A percentile compares a stretch with the other conserved stretches of the same genome.
These are phyloP conservation scores for Secale cereale DNA, from an alignment of 176 grass and related monocot genomes.

Conservation along the genomic window DNA sequence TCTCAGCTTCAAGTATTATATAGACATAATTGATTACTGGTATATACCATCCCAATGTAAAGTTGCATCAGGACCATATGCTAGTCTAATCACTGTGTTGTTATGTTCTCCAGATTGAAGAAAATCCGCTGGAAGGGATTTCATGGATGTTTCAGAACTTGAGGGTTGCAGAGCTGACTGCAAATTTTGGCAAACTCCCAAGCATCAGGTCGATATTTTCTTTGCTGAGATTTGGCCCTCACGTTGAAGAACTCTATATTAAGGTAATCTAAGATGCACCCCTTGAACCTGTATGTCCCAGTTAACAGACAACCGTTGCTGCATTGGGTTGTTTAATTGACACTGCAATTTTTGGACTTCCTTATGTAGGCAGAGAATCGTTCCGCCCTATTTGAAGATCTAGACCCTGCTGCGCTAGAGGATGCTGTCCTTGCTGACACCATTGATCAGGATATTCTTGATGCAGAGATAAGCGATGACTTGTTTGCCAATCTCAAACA, in stretches of 20 bases:
- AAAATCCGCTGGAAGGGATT: background rate
- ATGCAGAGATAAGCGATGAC: background rate
- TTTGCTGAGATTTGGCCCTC: background rate
- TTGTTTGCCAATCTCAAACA: slow-evolving; percentile 3
- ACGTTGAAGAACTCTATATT: background rate
- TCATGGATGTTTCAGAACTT: slow-evolving; percentile 11
- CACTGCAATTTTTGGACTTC: background rate
- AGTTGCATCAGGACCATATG: background rate
- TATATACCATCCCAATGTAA: background rate
- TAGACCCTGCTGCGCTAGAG: no score
- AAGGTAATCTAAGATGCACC: background rate
- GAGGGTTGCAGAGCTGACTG: background rate
- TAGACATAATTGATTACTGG: background rate
- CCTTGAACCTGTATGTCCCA: background rate
- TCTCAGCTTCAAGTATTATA: background rate
- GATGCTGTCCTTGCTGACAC: no score
- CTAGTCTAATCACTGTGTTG: background rate
- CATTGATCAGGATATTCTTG: background rate
- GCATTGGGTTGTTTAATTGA: background rate
- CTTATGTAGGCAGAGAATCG: background rate
- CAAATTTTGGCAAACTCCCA: background rate
- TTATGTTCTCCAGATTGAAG: background rate
- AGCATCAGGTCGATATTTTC: slow-evolving; percentile 14
- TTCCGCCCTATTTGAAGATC: no score
- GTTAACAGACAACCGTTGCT: background rate